phyloP scores from a whole-genome alignment of 2,329 filamentous ascomycete species.

The Penicillium freii region DNA sequence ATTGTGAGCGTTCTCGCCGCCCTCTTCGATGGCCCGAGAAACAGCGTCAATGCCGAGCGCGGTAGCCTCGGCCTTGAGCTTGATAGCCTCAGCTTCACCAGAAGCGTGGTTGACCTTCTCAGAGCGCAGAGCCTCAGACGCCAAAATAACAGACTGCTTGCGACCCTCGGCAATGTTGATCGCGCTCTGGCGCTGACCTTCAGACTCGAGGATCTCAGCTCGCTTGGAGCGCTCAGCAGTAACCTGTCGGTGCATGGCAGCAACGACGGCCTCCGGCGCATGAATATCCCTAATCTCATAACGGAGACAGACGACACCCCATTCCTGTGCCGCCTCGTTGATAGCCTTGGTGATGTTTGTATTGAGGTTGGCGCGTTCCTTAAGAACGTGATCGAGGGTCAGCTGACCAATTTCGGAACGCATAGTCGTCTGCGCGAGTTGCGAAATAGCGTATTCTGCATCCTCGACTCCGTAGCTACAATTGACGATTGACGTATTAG shows the following conservation, averaged over 20 bases:
- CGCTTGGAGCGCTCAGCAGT: constrained; percentile 96
- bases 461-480: constrained; percentile 93
- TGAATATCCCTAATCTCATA: constrained; percentile 99
- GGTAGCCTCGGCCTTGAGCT: constrained; percentile 80
- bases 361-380: constrained; percentile 94
- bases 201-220: constrained; percentile 94
- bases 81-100: constrained; percentile 92
- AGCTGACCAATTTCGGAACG: constrained; percentile 96
- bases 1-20: constrained; percentile 71
- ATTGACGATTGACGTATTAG: background rate
- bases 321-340: constrained; percentile 94
- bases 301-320: constrained; percentile 92
- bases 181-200: constrained; percentile 92
- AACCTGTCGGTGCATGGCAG: constrained; percentile 97
- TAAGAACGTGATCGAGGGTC: constrained; percentile 93
- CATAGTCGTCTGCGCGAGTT: constrained; percentile 98
- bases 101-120: constrained; percentile 91
- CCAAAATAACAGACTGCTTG: constrained; percentile 95
- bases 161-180: constrained; percentile 98
- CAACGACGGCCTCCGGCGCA: constrained; percentile 86
- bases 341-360: constrained; percentile 98
- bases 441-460: constrained; percentile 96
- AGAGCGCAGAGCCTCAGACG: constrained; percentile 82
- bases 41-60: constrained; percentile 86
- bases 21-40: constrained; percentile 69